Evolutionary conservation across 345 rosid species (phyloP).

Genomic region (Populus tremula): DNA sequence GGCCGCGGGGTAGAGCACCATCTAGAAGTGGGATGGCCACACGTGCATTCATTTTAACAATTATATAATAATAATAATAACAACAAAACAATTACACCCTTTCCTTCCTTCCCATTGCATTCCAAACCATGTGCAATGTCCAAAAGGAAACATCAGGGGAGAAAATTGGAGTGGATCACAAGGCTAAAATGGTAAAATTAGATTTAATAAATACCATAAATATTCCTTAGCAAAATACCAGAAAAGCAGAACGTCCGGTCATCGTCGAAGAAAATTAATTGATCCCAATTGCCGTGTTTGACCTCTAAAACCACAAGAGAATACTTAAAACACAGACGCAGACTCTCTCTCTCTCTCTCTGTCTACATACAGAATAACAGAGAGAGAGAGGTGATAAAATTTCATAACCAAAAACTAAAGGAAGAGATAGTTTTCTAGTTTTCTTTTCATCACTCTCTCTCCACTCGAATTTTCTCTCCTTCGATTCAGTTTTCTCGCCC

Average conservation of each 20-base stretch:
- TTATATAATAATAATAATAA: too few relatives aligned
- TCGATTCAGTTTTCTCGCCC: slow-evolving; percentile 12
- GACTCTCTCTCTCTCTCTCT: background rate
- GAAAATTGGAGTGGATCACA: background rate
- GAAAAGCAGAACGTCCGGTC: background rate
- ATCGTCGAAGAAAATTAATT: slow-evolving; percentile 11
- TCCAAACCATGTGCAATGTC: too few relatives aligned
- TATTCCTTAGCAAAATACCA: background rate
- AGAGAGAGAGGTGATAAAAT: background rate
- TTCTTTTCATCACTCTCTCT: background rate
- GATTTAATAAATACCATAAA: background rate
- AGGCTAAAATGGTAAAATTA: background rate
- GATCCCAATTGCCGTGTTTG: slow-evolving; percentile 62
- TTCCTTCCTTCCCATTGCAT: background rate
- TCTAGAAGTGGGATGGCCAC: slow-evolving; percentile 1
- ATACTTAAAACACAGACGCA: background rate
- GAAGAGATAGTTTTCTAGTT: background rate
- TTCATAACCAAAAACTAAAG: background rate
- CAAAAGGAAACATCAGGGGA: background rate
- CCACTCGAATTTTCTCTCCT: background rate
- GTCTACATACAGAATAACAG: background rate
- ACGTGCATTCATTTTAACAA: slow-evolving; percentile 10
- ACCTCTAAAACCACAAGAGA: slow-evolving; percentile 19
- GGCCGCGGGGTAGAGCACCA: background rate
- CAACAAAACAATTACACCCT: background rate